These are phyloP conservation scores for Eragrostis curvula DNA, from an alignment of 176 grass and related monocot genomes.

Conservation along the genomic window DNA sequence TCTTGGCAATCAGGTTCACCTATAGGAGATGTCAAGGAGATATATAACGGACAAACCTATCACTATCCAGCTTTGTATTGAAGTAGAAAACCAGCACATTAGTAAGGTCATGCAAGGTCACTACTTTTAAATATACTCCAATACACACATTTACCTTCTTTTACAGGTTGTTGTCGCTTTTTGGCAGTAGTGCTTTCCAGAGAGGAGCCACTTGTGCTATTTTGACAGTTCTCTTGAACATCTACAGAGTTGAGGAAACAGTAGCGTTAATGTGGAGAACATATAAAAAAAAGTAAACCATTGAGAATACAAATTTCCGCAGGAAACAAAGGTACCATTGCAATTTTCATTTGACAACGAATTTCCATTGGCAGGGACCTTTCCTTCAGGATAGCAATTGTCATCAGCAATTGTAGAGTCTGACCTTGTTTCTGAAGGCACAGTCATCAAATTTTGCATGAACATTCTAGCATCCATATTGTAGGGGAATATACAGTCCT, in stretches of 20 bases:
- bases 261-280: slow-evolving; percentile 32
- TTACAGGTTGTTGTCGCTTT: slow-evolving; percentile 62
- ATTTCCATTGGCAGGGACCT: slow-evolving; percentile 33
- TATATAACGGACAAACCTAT: slow-evolving; percentile 13
- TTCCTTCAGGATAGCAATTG: slow-evolving; percentile 30
- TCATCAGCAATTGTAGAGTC: slow-evolving; percentile 37
- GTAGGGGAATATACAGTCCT: slow-evolving; percentile 69
- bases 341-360: slow-evolving; percentile 41
- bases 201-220: slow-evolving; percentile 43
- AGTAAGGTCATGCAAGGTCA: slow-evolving; percentile 20
- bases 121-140: background rate
- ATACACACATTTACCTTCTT: slow-evolving; percentile 52
- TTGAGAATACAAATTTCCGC: background rate
- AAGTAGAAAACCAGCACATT: slow-evolving; percentile 17
- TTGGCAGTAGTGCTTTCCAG: slow-evolving; percentile 48
- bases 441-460: slow-evolving; percentile 62
- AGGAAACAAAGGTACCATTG: slow-evolving; percentile 43
- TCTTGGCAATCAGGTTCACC: slow-evolving; percentile 49
- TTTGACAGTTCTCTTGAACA: slow-evolving; percentile 36
- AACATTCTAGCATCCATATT: slow-evolving; percentile 95
- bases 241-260: slow-evolving; percentile 43
- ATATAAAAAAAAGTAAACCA: slow-evolving; percentile 19
- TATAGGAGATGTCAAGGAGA: slow-evolving; percentile 31
- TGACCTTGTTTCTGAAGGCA: slow-evolving; percentile 47
- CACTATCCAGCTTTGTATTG: slow-evolving; percentile 6